Conservation (phyloP, 352 stramenopile species). For the Phytophthora pluvialis region DNA sequence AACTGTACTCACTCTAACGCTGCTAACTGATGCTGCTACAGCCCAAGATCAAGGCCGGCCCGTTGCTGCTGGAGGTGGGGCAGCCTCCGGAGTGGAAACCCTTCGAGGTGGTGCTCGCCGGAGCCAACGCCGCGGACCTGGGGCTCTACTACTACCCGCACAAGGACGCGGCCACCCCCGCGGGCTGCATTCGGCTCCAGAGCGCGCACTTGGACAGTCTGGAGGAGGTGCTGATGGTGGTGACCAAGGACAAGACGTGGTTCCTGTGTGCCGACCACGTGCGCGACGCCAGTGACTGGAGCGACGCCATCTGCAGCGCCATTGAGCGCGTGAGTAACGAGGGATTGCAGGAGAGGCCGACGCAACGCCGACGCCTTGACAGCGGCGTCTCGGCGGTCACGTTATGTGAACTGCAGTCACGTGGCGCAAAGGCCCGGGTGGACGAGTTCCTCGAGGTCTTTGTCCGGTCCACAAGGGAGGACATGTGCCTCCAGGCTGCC, state of each 20-base stretch:
- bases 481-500: conserved; percentile 58
- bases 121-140: conserved; percentile 53
- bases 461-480: conserved; percentile 55
- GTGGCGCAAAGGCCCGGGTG: conserved; percentile 52
- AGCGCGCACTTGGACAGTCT: conserved; percentile 73
- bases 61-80: conserved; percentile 66
- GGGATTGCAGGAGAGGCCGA: conserved; percentile 10
- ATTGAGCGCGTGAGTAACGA: conserved; percentile 51
- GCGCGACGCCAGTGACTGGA: conserved; percentile 68
- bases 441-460: conserved; percentile 82
- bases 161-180: conserved; percentile 44
- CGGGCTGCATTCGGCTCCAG: conserved; percentile 66
- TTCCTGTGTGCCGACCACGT: conserved; percentile 74
- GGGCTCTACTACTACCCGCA: conserved; percentile 74
- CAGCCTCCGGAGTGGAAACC: conserved; percentile 58
- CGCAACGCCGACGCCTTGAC: conserved; percentile 44
- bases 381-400: conserved; percentile 52
- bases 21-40: conserved; percentile 9
- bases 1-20: background rate
- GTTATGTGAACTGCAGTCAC: conserved; percentile 68
- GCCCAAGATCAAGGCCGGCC: conserved; percentile 68
- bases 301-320: conserved; percentile 58
- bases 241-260: conserved; percentile 80
- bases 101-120: conserved; percentile 72
- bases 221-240: conserved; percentile 78